phyloP scores from a whole-genome alignment of 768 basidiomycete genomes.

The Suillus subalutaceus region DNA sequence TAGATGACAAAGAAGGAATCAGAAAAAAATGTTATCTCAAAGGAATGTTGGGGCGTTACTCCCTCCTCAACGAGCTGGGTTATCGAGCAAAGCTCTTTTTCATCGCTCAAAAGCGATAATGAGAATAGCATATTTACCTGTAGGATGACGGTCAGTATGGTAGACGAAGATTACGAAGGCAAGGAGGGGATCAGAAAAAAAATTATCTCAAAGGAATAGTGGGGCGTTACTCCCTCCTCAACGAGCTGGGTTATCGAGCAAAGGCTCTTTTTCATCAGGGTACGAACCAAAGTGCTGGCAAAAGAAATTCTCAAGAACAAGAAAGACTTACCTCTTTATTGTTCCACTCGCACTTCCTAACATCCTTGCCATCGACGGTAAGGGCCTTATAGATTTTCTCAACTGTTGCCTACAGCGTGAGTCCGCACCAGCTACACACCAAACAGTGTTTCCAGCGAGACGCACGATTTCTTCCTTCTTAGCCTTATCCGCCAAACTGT shows the following conservation, averaged over 20 bases:
- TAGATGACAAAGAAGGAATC: slow-evolving; percentile 29
- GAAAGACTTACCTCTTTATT: slow-evolving; percentile 86
- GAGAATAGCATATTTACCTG: slow-evolving; percentile 24
- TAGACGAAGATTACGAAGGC: slow-evolving; percentile 3
- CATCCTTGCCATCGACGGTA: slow-evolving; percentile 82
- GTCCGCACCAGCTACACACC: slow-evolving; percentile 17
- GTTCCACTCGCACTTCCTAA: slow-evolving; percentile 91
- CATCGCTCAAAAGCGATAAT: slow-evolving; percentile 38
- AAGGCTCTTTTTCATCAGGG: slow-evolving; percentile 78
- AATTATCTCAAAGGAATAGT: slow-evolving; percentile 66
- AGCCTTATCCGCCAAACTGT: slow-evolving; percentile 88
- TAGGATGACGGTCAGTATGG: slow-evolving; percentile 14
- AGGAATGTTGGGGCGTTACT: slow-evolving; percentile 74
- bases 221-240: slow-evolving; percentile 94
- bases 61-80: slow-evolving; percentile 91
- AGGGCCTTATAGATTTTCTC: slow-evolving; percentile 85
- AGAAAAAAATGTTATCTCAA: slow-evolving; percentile 63
- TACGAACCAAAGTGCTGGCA: slow-evolving; percentile 12
- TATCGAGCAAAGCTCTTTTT: slow-evolving; percentile 80
- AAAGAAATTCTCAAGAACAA: slow-evolving; percentile 6
- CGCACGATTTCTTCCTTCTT: slow-evolving; percentile 94
- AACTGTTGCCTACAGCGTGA: slow-evolving; percentile 63
- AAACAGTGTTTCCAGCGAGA: slow-evolving; percentile 13
- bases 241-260: slow-evolving; percentile 95
- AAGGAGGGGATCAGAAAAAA: slow-evolving; percentile 42